phyloP scores from a whole-genome alignment of 1,284 basidiomycete species.

The Heterobasidion annosum region DNA sequence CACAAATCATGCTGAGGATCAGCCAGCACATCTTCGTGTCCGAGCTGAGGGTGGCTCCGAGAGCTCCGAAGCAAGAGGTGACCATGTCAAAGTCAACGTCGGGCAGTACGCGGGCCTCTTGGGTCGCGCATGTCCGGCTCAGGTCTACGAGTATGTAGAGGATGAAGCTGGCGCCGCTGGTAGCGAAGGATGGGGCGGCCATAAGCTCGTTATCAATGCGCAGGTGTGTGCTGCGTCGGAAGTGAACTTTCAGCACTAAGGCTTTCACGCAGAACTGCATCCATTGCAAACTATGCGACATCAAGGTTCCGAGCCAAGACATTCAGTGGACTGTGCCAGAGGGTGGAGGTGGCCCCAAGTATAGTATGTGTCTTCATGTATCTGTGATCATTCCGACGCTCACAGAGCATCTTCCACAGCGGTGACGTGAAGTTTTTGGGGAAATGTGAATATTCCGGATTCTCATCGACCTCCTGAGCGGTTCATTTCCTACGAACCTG shows the following conservation, averaged over 20 bases:
- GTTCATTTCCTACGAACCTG: no score
- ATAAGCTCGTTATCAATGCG: slow-evolving; percentile 94
- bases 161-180: slow-evolving; percentile 33
- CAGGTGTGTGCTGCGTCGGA: slow-evolving; percentile 44
- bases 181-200: slow-evolving; percentile 60
- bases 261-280: slow-evolving; percentile 59
- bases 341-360: slow-evolving; percentile 90
- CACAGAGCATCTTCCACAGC: slow-evolving; percentile 3
- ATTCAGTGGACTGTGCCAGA: slow-evolving; percentile 94
- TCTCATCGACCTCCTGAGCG: no score
- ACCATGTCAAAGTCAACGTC: slow-evolving; percentile 77
- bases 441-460: no score
- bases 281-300: slow-evolving; percentile 91
- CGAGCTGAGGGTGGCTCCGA: slow-evolving; percentile 41
- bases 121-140: slow-evolving; percentile 88
- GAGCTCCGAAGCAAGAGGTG: slow-evolving; percentile 40
- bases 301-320: slow-evolving; percentile 90
- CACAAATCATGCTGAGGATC: slow-evolving; percentile 96
- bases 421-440: slow-evolving; percentile 3
- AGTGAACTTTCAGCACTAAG: background rate
- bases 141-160: slow-evolving; percentile 96
- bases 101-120: slow-evolving; percentile 82
- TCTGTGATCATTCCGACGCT: background rate
- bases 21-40: slow-evolving; percentile 83
- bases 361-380: slow-evolving; percentile 49